Conservation (phyloP, 78 protist species). For the Emiliania huxleyi region DNA sequence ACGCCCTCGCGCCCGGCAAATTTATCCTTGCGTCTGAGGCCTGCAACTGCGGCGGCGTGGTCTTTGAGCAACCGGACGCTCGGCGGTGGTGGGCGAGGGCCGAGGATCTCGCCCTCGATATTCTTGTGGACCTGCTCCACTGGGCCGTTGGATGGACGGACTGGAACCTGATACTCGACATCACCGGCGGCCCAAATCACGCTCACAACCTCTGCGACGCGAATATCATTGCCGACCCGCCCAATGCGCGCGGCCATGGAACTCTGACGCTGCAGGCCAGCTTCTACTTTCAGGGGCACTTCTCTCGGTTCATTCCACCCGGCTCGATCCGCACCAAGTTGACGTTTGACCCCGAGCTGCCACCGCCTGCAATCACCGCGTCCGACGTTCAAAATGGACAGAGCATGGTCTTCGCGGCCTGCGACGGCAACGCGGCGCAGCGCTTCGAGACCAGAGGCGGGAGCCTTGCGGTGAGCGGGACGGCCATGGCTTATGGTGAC, state of each 20-base stretch:
- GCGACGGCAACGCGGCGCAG: neutral
- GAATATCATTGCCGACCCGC: neutral
- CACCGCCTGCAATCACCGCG: neutral
- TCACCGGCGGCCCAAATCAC: slow-evolving; percentile 49
- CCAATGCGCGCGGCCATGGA: neutral
- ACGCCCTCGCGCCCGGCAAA: slow-evolving; percentile 2
- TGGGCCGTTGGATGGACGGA: slow-evolving; percentile 54
- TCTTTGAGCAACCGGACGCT: neutral
- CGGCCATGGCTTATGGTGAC: too few species aligned
- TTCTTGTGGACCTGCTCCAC: slow-evolving; percentile 12
- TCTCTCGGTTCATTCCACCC: neutral
- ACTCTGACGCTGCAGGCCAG: neutral
- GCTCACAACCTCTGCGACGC: slow-evolving; percentile 26
- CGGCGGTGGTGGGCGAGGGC: neutral
- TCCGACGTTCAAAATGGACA: neutral
- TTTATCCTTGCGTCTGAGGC: slow-evolving; percentile 51
- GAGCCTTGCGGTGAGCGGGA: too few species aligned
- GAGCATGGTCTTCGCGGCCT: neutral
- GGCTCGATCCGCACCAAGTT: neutral
- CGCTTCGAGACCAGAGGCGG: too few species aligned
- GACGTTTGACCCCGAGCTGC: neutral
- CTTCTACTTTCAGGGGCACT: slow-evolving; percentile 44
- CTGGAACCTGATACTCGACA: slow-evolving; percentile 37
- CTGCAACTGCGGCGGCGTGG: slow-evolving; percentile 34
- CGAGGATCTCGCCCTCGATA: slow-evolving; percentile 32